A percentile compares a stretch with the other conserved stretches of the same genome.
Conservation (phyloP, 495 filamentous ascomycete species). For the Aspergillus indologenus region DNA sequence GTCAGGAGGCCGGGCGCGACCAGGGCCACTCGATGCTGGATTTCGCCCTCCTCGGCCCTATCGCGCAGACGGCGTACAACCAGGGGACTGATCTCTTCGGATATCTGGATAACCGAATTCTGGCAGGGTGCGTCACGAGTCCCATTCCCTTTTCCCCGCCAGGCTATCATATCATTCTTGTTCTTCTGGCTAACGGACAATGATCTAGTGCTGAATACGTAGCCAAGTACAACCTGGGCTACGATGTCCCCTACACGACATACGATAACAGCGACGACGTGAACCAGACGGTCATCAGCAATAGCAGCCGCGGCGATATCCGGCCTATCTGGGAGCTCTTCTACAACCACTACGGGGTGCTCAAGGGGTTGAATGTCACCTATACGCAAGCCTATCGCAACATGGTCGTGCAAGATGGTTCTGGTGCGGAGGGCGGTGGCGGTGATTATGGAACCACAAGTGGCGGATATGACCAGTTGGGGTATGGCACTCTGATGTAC, state of each 20-base stretch:
- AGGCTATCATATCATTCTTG: no score
- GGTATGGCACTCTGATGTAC: slow-evolving; percentile 13
- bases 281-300: slow-evolving; percentile 31
- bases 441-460: slow-evolving; percentile 13
- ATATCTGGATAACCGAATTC: slow-evolving; percentile 30
- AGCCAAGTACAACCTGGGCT: slow-evolving; percentile 41
- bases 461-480: slow-evolving; percentile 16
- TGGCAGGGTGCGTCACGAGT: slow-evolving; percentile 35
- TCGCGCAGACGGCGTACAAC: slow-evolving; percentile 41
- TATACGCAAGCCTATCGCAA: slow-evolving; percentile 34
- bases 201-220: slow-evolving; percentile 36
- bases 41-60: slow-evolving; percentile 34
- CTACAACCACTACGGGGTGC: slow-evolving; percentile 36
- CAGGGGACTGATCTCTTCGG: slow-evolving; percentile 41
- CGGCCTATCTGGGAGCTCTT: slow-evolving; percentile 41
- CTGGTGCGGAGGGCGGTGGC: slow-evolving; percentile 15
- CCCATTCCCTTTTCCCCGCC: no score
- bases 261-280: slow-evolving; percentile 38
- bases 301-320: slow-evolving; percentile 25
- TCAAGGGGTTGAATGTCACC: slow-evolving; percentile 32
- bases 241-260: slow-evolving; percentile 40
- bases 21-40: slow-evolving; percentile 42
- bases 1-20: slow-evolving; percentile 44
- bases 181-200: neutral
- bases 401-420: slow-evolving; percentile 9